A percentile compares a stretch with the other conserved stretches of the same genome.
These are phyloP conservation scores for Fusarium sterilihyphosum DNA, from an alignment of 2,329 filamentous ascomycete genomes.

Conservation along the genomic window DNA sequence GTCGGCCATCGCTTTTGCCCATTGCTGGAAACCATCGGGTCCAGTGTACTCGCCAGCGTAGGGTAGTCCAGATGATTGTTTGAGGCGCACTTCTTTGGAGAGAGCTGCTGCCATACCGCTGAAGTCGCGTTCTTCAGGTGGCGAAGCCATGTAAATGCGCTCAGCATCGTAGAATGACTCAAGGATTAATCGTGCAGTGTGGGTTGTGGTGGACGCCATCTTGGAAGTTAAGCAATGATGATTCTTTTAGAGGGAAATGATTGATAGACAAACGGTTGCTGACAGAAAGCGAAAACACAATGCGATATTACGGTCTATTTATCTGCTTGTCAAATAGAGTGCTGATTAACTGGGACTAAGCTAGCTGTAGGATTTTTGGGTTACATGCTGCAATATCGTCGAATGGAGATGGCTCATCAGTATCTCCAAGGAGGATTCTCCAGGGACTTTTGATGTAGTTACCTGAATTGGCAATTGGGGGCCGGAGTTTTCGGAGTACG, in stretches of 20 bases:
- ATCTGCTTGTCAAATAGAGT: not conserved
- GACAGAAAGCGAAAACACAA: not conserved
- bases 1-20: slow-evolving; percentile 44
- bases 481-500: slow-evolving; percentile 28
- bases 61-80: slow-evolving; percentile 48
- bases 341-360: slow-evolving; percentile 3
- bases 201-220: not conserved
- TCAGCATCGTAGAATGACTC: slow-evolving; percentile 50
- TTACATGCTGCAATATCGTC: not conserved
- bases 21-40: slow-evolving; percentile 45
- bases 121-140: slow-evolving; percentile 46
- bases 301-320: not conserved
- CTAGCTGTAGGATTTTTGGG: not conserved
- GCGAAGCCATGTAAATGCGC: slow-evolving; percentile 46
- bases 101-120: slow-evolving; percentile 43
- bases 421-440: slow-evolving; percentile 21
- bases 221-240: not conserved
- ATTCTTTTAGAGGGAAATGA: not conserved
- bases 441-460: slow-evolving; percentile 10
- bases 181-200: slow-evolving; percentile 44
- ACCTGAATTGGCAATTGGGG: slow-evolving; percentile 6
- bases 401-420: not conserved
- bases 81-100: slow-evolving; percentile 39
- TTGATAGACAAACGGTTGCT: not conserved
- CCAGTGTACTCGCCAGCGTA: slow-evolving; percentile 47